A percentile compares a stretch with the other conserved stretches of the same genome.
These are phyloP conservation scores for Barbatosphaeria neglecta DNA, from an alignment of 495 filamentous ascomycete genomes.

Conservation along the genomic window DNA sequence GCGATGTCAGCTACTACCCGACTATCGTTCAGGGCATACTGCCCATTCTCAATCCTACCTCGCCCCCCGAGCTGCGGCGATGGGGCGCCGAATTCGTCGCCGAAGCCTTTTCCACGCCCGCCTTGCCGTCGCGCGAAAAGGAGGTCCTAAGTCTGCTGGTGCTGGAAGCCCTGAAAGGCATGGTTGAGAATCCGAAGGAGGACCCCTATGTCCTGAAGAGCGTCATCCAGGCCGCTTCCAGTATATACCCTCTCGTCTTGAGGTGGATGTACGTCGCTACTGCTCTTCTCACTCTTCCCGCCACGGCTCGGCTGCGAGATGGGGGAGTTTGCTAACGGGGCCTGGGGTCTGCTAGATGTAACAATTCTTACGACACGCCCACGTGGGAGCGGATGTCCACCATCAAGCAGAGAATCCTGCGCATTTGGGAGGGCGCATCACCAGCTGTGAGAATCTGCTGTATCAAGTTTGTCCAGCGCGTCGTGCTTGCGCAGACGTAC, in stretches of 20 bases:
- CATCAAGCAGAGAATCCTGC: slow-evolving; percentile 81
- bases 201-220: slow-evolving; percentile 70
- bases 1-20: slow-evolving; percentile 71
- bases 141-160: slow-evolving; percentile 59
- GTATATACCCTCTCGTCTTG: slow-evolving; percentile 83
- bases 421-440: slow-evolving; percentile 73
- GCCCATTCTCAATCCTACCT: slow-evolving; percentile 69
- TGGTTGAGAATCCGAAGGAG: slow-evolving; percentile 59
- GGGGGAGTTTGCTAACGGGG: background rate
- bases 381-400: slow-evolving; percentile 79
- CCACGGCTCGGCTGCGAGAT: slow-evolving; percentile 1
- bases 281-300: background rate
- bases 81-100: slow-evolving; percentile 96
- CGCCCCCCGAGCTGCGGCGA: slow-evolving; percentile 69
- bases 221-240: slow-evolving; percentile 73
- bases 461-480: slow-evolving; percentile 90
- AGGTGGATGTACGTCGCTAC: slow-evolving; percentile 72
- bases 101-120: slow-evolving; percentile 85
- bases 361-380: slow-evolving; percentile 63
- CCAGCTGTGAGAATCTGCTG: slow-evolving; percentile 78
- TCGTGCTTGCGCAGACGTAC: slow-evolving; percentile 83
- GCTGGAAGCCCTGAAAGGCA: slow-evolving; percentile 59
- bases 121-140: slow-evolving; percentile 60
- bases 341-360: slow-evolving; percentile 48
- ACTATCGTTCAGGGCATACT: slow-evolving; percentile 83